phyloP scores from a whole-genome alignment of 768 basidiomycete species.

The Kwoniella botswanensis region DNA sequence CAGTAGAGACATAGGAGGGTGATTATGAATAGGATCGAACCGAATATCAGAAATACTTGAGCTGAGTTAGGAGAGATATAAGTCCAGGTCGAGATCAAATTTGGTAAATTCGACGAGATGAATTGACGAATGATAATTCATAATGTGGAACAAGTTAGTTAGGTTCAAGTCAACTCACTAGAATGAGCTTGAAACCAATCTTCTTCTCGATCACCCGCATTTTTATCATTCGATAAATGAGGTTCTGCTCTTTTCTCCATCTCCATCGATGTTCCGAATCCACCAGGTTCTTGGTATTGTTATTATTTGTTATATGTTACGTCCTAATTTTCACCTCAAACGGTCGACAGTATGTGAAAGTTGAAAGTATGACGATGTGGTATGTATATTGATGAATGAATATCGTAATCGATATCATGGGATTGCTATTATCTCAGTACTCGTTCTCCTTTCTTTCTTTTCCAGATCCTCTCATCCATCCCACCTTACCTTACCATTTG shows the following conservation, averaged over 20 bases:
- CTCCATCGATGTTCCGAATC: not conserved
- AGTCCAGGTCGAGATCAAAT: not conserved
- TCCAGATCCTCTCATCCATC: too few relatives aligned
- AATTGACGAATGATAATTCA: too few relatives aligned
- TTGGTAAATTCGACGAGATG: not conserved
- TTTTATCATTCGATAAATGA: conserved; percentile 1
- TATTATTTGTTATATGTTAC: not conserved
- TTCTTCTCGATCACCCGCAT: not conserved
- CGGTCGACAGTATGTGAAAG: too few relatives aligned
- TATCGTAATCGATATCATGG: too few relatives aligned
- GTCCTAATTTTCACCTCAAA: too few relatives aligned
- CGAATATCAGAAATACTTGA: conserved; percentile 6
- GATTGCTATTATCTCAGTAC: too few relatives aligned
- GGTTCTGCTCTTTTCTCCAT: not conserved
- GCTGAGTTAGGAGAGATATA: not conserved
- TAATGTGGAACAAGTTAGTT: not conserved
- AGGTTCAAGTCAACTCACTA: conserved; percentile 3
- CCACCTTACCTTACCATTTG: too few relatives aligned
- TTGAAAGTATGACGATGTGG: too few relatives aligned
- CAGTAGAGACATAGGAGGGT: conserved; percentile 9
- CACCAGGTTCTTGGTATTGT: not conserved
- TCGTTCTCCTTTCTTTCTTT: too few relatives aligned
- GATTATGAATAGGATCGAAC: conserved; percentile 1
- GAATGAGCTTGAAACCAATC: conserved; percentile 17
- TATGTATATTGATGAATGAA: too few relatives aligned